These are phyloP conservation scores for Alternaria gansuensis DNA, from an alignment of 2,329 filamentous ascomycete genomes.

Conservation along the genomic window DNA sequence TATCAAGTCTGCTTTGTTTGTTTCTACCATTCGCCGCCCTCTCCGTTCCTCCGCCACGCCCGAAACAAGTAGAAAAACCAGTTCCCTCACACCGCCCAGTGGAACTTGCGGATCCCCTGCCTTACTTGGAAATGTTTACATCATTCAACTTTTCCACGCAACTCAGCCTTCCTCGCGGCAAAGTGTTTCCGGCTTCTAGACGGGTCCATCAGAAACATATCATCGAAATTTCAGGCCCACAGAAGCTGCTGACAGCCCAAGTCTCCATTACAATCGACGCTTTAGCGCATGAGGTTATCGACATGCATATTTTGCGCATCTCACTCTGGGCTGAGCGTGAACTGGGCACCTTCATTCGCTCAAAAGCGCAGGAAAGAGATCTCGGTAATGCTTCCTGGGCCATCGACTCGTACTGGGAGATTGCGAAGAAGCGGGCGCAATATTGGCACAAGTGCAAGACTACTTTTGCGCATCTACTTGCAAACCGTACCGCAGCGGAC, in stretches of 20 bases:
- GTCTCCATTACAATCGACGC: slow-evolving; percentile 65
- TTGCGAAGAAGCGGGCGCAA: slow-evolving; percentile 67
- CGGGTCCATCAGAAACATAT: slow-evolving; percentile 55
- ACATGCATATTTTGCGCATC: slow-evolving; percentile 64
- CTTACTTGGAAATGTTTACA: slow-evolving; percentile 76
- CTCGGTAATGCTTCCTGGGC: slow-evolving; percentile 71
- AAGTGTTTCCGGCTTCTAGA: slow-evolving; percentile 22
- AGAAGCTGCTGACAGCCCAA: slow-evolving; percentile 66
- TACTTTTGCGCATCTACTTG: slow-evolving; percentile 54
- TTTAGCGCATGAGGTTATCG: slow-evolving; percentile 58
- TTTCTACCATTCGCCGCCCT: slow-evolving; percentile 53
- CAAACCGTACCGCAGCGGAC: slow-evolving; percentile 24
- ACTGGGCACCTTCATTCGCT: slow-evolving; percentile 63
- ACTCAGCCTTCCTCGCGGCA: slow-evolving; percentile 47
- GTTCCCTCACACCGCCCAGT: slow-evolving; percentile 71
- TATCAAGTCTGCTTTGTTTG: slow-evolving; percentile 51
- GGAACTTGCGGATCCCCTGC: slow-evolving; percentile 69
- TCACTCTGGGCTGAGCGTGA: slow-evolving; percentile 68
- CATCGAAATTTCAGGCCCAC: slow-evolving; percentile 62
- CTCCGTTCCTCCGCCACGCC: slow-evolving; percentile 36
- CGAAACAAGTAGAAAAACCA: slow-evolving; percentile 46
- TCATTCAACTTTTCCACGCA: slow-evolving; percentile 69
- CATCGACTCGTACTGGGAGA: slow-evolving; percentile 72
- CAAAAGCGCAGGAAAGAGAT: slow-evolving; percentile 58
- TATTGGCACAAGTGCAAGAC: slow-evolving; percentile 67